Evolutionary conservation across 208 protist species (phyloP), one percentile per base, ranked within the genome.

Genomic region (Trypanosoma boissoni): DNA sequence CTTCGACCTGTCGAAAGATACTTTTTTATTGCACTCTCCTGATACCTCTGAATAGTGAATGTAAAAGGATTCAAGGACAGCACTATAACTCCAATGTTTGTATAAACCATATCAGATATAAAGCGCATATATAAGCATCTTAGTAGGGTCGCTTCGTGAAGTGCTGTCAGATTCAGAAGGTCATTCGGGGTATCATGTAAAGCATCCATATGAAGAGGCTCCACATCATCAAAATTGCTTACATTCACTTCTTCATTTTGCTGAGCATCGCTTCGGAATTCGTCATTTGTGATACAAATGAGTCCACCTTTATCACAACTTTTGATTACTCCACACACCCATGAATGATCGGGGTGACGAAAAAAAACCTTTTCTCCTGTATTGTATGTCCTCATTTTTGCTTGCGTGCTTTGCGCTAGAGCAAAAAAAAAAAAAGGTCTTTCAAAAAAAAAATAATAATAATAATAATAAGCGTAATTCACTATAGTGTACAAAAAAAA

Each of bases 51-150:
- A 31, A 80, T 76, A 18, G 45, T 46, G 55, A 64, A 80, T 18
- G 70, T 65, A 39, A 80, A 80, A 21, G 74, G 74, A 65, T 80
- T 78, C 12, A 80, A 32, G 2, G 74, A 56, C 1, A 80, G 23
- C 6, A 80, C 57, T 20, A 80, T 75, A 20, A 42, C 21, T 18
- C 70, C 74, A 50, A 80, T 80, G 50, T 68, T 73, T 0, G 74
- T 78, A 41, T 80, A 80, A 21, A 80, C 54, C 2, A 74, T 1
- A 48, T 80, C 74, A 2, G 34, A 32, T 20, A 64, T 70, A 28
- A 74, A 78, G 31, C 74, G 53, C 21, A 64, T 67, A 32, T 69
- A 46, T 10, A 80, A 36, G 42, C 52, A 68, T 27, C 48, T 23
- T 14, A 78, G 50, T 41, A 80, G 21, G n/a, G 50, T 50, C 10